Percentiles rank a stretch among this genome's conserved stretches.
These are phyloP conservation scores for Mycena olivaceomarginata DNA, from an alignment of 768 basidiomycete genomes.

Conservation along the genomic window DNA sequence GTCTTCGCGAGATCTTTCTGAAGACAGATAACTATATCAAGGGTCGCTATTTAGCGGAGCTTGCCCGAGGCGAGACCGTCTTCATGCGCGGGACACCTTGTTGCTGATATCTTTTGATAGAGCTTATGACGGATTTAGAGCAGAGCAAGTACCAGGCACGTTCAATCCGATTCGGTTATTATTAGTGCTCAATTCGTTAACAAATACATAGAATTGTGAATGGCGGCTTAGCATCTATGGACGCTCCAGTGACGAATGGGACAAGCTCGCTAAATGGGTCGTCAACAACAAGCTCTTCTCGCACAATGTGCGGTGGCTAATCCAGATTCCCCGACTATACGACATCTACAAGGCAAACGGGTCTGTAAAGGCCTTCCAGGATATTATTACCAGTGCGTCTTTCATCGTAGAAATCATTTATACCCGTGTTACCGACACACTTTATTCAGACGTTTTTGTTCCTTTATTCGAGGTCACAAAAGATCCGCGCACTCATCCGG, in stretches of 20 bases:
- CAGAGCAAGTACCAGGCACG: constrained; percentile 98
- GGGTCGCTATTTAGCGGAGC: constrained; percentile 95
- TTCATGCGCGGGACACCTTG: constrained; percentile 2
- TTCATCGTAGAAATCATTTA: neutral
- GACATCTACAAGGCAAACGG: constrained; percentile 96
- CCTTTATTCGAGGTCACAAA: constrained; percentile 98
- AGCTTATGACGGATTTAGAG: constrained; percentile 98
- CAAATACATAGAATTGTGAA: constrained; percentile 84
- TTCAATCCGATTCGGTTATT: neutral
- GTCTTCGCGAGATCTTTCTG: constrained; percentile 96
- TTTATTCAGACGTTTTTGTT: constrained; percentile 85
- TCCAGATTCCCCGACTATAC: constrained; percentile 96
- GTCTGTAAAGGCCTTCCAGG: constrained; percentile 90
- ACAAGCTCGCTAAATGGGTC: constrained; percentile 98
- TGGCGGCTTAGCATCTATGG: constrained; percentile 99
- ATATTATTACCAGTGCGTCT: constrained; percentile 89
- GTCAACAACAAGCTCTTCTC: constrained; percentile 94
- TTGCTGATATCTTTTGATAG: constrained; percentile 61
- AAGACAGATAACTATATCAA: constrained; percentile 98
- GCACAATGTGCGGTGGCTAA: constrained; percentile 98
- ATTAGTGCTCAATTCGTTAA: neutral
- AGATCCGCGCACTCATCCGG: constrained; percentile 92
- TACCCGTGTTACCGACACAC: neutral
- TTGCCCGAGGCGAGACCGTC: constrained; percentile 83
- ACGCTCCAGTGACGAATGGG: constrained; percentile 91